phyloP scores from a whole-genome alignment of 1,284 basidiomycete species.

The Hymenochaete sp. region DNA sequence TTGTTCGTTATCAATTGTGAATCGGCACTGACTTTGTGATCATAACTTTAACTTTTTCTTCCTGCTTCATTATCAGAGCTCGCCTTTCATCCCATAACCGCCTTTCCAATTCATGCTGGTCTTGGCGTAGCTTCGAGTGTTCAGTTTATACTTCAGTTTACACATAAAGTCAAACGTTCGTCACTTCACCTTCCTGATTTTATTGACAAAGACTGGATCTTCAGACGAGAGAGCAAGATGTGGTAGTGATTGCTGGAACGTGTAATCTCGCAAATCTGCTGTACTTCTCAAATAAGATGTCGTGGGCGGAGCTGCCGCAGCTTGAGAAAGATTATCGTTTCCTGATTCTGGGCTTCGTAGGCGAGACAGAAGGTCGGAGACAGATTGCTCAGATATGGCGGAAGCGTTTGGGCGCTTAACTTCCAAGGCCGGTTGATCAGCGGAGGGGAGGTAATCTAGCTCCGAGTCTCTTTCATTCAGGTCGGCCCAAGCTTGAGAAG shows the following conservation, averaged over 20 bases:
- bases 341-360: no score
- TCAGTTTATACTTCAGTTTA: no score
- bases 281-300: background rate
- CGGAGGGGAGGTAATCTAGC: no score
- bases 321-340: no score
- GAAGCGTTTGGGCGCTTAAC: no score
- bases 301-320: background rate
- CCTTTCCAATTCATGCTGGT: constrained; percentile 58
- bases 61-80: constrained; percentile 50
- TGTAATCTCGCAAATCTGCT: constrained; percentile 37
- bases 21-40: constrained; percentile 45
- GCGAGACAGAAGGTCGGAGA: no score
- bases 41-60: constrained; percentile 58
- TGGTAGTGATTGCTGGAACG: constrained; percentile 60
- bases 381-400: no score
- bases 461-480: no score
- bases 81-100: constrained; percentile 56
- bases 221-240: constrained; percentile 44
- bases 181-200: constrained; percentile 40
- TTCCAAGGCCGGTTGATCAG: no score
- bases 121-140: constrained; percentile 42
- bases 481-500: constrained; percentile 60
- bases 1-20: background rate
- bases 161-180: no score
- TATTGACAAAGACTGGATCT: constrained; percentile 38